These are phyloP conservation scores for Ambrosiella cleistominuta DNA, from an alignment of 2,329 filamentous ascomycete genomes.

Conservation along the genomic window DNA sequence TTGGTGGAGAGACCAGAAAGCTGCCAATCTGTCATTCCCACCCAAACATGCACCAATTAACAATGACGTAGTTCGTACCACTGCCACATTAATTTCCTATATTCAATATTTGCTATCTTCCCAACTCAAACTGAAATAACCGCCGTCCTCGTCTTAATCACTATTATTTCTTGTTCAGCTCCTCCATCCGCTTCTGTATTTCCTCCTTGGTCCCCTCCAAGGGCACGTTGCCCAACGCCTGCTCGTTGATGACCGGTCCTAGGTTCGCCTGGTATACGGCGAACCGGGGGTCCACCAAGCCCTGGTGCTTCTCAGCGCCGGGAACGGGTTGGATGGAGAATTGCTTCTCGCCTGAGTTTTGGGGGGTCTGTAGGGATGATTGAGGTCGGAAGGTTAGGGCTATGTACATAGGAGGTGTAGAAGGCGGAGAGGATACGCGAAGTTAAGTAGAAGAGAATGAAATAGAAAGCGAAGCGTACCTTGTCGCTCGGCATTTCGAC, in stretches of 20 bases:
- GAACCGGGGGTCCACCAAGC: slow-evolving; percentile 26
- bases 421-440: slow-evolving; percentile 4
- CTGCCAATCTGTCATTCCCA: too few species aligned
- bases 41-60: too few species aligned
- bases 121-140: not conserved
- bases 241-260: slow-evolving; percentile 35
- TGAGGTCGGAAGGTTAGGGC: slow-evolving; percentile 8
- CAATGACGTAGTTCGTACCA: too few species aligned
- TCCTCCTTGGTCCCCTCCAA: slow-evolving; percentile 52
- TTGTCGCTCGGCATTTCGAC: slow-evolving; percentile 11
- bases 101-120: not conserved
- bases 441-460: slow-evolving; percentile 8
- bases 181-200: slow-evolving; percentile 43
- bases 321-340: slow-evolving; percentile 28
- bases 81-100: too few species aligned
- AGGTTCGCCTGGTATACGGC: slow-evolving; percentile 36
- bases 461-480: slow-evolving; percentile 11
- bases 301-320: slow-evolving; percentile 19
- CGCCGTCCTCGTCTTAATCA: not conserved
- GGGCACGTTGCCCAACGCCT: slow-evolving; percentile 27
- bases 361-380: slow-evolving; percentile 1
- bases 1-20: too few species aligned
- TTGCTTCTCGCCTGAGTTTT: slow-evolving; percentile 23
- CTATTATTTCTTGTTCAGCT: slow-evolving; percentile 39
- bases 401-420: slow-evolving; percentile 5